These are phyloP conservation scores for Ambrosia artemisiifolia DNA, from an alignment of 129 eudicot genomes.

Conservation along the genomic window DNA sequence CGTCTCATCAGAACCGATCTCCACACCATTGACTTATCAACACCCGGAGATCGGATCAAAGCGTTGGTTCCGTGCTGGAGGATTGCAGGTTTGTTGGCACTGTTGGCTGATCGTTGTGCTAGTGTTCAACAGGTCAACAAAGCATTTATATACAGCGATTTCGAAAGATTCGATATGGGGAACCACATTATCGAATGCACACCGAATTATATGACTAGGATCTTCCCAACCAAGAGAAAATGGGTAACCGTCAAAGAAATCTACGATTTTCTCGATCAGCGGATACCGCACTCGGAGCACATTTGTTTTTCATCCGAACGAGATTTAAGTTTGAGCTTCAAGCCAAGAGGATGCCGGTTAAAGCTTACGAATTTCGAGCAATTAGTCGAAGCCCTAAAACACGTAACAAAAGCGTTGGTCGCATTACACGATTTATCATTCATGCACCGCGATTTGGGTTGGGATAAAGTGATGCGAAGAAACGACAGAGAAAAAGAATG, in stretches of 20 bases:
- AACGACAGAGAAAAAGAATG: conserved; percentile 47
- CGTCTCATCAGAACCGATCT: conserved; percentile 57
- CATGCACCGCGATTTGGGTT: conserved; percentile 74
- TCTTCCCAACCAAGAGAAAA: conserved; percentile 46
- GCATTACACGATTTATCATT: conserved; percentile 72
- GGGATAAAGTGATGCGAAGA: conserved; percentile 73
- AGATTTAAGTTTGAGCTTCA: conserved; percentile 46
- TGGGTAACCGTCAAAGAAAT: conserved; percentile 61
- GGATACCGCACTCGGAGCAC: conserved; percentile 63
- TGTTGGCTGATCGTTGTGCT: conserved; percentile 52
- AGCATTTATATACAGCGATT: conserved; percentile 48
- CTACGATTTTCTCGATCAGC: conserved; percentile 56
- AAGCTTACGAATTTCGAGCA: conserved; percentile 49
- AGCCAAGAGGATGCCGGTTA: conserved; percentile 61
- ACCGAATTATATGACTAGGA: conserved; percentile 39
- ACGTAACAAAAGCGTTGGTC: conserved; percentile 67
- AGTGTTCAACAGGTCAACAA: conserved; percentile 23
- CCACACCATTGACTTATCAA: conserved; percentile 52
- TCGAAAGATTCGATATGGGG: conserved; percentile 46
- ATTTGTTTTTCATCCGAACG: conserved; percentile 36
- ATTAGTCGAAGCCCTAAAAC: conserved; percentile 55
- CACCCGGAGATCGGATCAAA: conserved; percentile 57
- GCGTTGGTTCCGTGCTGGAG: conserved; percentile 75
- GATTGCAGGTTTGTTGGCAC: conserved; percentile 50
- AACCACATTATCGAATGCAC: conserved; percentile 43